Evolutionary conservation across 306 rosid genomes (phyloP), one percentile per base, ranked within the genome.

Genomic region (Fagus sylvatica): DNA sequence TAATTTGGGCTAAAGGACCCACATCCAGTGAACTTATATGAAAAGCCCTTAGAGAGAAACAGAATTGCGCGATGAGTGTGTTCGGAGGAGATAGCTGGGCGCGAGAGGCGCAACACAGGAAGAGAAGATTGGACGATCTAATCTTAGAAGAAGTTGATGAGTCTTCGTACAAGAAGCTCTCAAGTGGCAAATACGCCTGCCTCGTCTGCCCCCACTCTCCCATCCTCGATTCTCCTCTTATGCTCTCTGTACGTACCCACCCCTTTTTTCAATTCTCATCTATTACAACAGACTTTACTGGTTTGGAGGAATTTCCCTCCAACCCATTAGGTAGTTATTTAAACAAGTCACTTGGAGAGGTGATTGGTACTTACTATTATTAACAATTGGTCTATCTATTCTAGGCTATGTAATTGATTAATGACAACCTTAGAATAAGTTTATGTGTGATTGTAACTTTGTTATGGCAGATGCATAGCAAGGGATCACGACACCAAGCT

Each of bases 41-140:
- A 22, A 22, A 22, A 22, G 28, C 0, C 28, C 51, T 46, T 46
- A 54, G 19, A 16, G 53, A 22, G 80, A 76, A 73, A 39, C 59
- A 33, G 61, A 32, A 22, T 22, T 22, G 48, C 67, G 67, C 41
- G 73, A 80, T 84, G 87, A 84, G 87, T 43, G 87, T 80, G 64
- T 84, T 71, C 71, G 82, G 87, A 39, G 87, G 82, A 65, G 84
- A 84, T 75, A 84, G 82, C 79, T 84, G 84, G 87, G 84, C 69
- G 34, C 72, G 79, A 42, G 87, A 68, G 30, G 84, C 82, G 73
- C 87, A 76, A 65, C 56, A 72, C 69, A 66, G 87, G 79, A 80
- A 84, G 74, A 77, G 82, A 43, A 74, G 82, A 19, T 62, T 84
- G 37, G 84, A 80, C 3, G 74, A 80, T 76, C 65, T 84, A 56